These are phyloP conservation scores for Chrysoporthe cubensis DNA, from an alignment of 2,329 filamentous ascomycete species.

Conservation along the genomic window DNA sequence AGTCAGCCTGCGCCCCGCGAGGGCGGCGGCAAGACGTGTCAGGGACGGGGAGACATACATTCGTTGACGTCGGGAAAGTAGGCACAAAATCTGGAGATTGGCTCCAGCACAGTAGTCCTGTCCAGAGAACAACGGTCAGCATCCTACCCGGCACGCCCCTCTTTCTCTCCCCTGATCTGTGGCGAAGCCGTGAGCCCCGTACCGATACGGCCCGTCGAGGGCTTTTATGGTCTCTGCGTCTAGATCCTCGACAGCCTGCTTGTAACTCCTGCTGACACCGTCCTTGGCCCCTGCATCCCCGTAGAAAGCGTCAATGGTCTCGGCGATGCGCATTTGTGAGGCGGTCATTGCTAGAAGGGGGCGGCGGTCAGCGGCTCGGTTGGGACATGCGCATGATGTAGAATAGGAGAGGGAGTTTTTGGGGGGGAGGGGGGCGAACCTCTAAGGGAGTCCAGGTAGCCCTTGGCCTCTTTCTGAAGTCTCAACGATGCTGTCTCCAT, in stretches of 20 bases:
- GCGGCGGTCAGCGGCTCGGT: neutral
- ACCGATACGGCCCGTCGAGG: slow-evolving; percentile 92
- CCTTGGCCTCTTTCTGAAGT: slow-evolving; percentile 96
- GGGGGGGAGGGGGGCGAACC: slow-evolving; percentile 51
- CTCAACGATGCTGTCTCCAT: slow-evolving; percentile 94
- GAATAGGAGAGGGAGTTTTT: too few species aligned
- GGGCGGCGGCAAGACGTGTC: slow-evolving; percentile 36
- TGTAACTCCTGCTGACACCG: slow-evolving; percentile 95
- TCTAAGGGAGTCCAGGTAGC: slow-evolving; percentile 93
- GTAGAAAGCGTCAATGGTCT: slow-evolving; percentile 99
- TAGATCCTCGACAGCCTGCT: slow-evolving; percentile 96
- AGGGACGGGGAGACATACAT: slow-evolving; percentile 57
- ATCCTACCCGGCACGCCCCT: neutral
- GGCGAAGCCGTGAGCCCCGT: slow-evolving; percentile 30
- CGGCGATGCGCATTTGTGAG: slow-evolving; percentile 98
- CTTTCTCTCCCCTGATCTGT: neutral
- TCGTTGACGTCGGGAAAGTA: slow-evolving; percentile 99
- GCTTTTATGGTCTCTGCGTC: slow-evolving; percentile 99
- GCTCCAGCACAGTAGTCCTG: slow-evolving; percentile 90
- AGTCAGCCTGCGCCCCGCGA: slow-evolving; percentile 29
- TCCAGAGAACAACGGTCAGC: slow-evolving; percentile 29
- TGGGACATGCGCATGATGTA: neutral
- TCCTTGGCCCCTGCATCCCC: slow-evolving; percentile 93
- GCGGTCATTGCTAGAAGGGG: slow-evolving; percentile 85
- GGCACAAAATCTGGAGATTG: slow-evolving; percentile 92